Base-by-base conservation (phyloP, 2,329 filamentous ascomycete genomes). In the Sphaerostilbella broomeana region DNA sequence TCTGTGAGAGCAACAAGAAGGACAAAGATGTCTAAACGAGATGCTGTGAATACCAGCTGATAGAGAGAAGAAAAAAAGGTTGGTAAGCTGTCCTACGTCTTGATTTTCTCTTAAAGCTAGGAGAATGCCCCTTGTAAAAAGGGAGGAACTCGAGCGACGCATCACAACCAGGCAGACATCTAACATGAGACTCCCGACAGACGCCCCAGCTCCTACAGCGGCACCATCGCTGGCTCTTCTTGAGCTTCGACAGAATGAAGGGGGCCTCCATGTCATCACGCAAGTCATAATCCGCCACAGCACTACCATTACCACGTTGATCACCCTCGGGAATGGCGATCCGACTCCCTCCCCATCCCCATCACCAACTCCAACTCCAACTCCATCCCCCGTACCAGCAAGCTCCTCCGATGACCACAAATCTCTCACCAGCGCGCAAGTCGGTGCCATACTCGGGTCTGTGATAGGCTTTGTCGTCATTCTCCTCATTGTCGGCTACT, bases 371-470 rank as follows among this genome's bases (percentile, higher is more conserved):
- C 47, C 43, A 37, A 44, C 30, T 33, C 47, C 21, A 27, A 26
- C 36, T 10, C 33, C 38, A n/a, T 12, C 25, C n/a, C 45, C 30
- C 26, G n/a, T 22, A 10, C 9, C 16, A n/a, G 10, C n/a, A n/a
- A n/a, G n/a, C n/a, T n/a, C n/a, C n/a, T n/a, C n/a, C n/a, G n/a
- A 21, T 13, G 29, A 40, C 24, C 41, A 40, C 28, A n/a, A 28
- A 15, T 56, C 52, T 7, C 54, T 68, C 4, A 59, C 55, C 0
- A 50, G 57, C 18, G 54, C 48, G n/a, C 54, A 67, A 34, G 56
- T 70, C 20, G 66, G 63, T 5, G 65, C 59, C 26, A 63, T 70
- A 13, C 48, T 66, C 2, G 66, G 66, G 19, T 58, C 58, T 22
- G 44, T 68, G 2, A 51, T 64, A 9, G 65, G 58, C 2, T 47